Conservation (phyloP, 1,139 yeast genomes). For the Suhomyces atakaporum region DNA sequence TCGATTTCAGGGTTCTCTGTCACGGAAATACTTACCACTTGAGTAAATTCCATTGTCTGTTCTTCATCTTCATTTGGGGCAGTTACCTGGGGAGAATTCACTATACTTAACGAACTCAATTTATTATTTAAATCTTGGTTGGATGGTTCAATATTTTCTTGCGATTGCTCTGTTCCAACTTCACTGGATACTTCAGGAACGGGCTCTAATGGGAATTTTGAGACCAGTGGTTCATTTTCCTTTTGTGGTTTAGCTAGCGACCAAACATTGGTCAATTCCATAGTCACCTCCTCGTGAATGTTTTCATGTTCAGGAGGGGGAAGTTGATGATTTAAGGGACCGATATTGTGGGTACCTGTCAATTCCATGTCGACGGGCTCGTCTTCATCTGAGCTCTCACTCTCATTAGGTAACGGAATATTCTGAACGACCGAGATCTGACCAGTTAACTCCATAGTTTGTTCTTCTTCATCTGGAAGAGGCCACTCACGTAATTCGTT, state of each 20-base stretch:
- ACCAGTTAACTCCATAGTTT: conserved; percentile 24
- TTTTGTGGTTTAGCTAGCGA: conserved; percentile 6
- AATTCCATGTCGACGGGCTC: conserved; percentile 26
- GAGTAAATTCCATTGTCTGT: conserved; percentile 19
- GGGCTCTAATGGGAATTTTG: neutral
- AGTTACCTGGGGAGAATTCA: too few species aligned
- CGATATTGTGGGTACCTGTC: conserved; percentile 17
- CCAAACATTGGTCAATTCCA: conserved; percentile 17
- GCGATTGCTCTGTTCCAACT: neutral
- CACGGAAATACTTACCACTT: conserved; percentile 1
- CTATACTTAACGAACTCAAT: conserved; percentile 1
- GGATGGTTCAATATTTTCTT: neutral
- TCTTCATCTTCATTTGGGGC: too few species aligned
- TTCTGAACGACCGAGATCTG: too few species aligned
- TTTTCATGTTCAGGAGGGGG: conserved; percentile 7
- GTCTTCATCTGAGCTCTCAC: conserved; percentile 12
- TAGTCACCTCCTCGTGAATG: conserved; percentile 14
- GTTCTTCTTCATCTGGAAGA: conserved; percentile 18
- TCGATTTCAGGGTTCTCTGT: conserved; percentile 1
- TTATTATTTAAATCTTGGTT: conserved; percentile 2
- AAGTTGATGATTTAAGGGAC: neutral
- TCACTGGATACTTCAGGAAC: neutral
- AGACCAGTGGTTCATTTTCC: too few species aligned
- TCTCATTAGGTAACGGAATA: neutral
- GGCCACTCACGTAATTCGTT: too few species aligned